These are phyloP conservation scores for Karstenula rhodostoma DNA, from an alignment of 2,329 filamentous ascomycete genomes.

Conservation along the genomic window DNA sequence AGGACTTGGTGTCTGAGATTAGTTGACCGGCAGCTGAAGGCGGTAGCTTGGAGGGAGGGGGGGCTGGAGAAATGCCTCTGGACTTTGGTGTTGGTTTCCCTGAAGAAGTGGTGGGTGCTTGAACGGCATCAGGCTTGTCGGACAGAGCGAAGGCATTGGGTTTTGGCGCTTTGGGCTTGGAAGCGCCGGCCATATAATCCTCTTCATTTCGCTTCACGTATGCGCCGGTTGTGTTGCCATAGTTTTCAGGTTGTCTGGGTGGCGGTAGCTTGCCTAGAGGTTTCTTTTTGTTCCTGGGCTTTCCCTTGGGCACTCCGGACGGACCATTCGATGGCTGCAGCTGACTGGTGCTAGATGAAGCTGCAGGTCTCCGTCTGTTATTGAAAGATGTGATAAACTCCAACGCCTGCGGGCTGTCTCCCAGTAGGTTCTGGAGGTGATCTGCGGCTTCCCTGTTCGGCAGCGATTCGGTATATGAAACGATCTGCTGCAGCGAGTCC, in stretches of 20 bases:
- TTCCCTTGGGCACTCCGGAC: slow-evolving; percentile 45
- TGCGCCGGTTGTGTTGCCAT: slow-evolving; percentile 70
- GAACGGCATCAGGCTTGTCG: slow-evolving; percentile 59
- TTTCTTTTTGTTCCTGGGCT: slow-evolving; percentile 54
- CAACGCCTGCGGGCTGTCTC: slow-evolving; percentile 78
- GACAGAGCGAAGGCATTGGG: slow-evolving; percentile 59
- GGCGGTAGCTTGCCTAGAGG: slow-evolving; percentile 50
- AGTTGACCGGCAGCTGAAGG: slow-evolving; percentile 78
- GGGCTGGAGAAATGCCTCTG: slow-evolving; percentile 53
- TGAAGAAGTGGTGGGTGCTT: slow-evolving; percentile 39
- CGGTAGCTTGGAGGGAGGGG: slow-evolving; percentile 61
- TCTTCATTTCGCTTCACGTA: slow-evolving; percentile 79
- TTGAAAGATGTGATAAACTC: slow-evolving; percentile 81
- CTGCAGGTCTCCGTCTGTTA: slow-evolving; percentile 60
- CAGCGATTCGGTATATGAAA: slow-evolving; percentile 81
- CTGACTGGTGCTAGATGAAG: slow-evolving; percentile 28
- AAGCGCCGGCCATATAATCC: slow-evolving; percentile 71
- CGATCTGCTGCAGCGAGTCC: slow-evolving; percentile 81
- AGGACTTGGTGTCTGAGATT: slow-evolving; percentile 76
- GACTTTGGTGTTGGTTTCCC: slow-evolving; percentile 46
- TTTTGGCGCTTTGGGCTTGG: slow-evolving; percentile 51
- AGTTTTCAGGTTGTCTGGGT: slow-evolving; percentile 61
- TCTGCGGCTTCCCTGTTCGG: slow-evolving; percentile 80
- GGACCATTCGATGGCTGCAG: slow-evolving; percentile 27
- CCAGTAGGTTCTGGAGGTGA: slow-evolving; percentile 87